Conservation (phyloP, 225 moss, liverwort and hornwort genomes). For the Physcomitrellopsis africana region DNA sequence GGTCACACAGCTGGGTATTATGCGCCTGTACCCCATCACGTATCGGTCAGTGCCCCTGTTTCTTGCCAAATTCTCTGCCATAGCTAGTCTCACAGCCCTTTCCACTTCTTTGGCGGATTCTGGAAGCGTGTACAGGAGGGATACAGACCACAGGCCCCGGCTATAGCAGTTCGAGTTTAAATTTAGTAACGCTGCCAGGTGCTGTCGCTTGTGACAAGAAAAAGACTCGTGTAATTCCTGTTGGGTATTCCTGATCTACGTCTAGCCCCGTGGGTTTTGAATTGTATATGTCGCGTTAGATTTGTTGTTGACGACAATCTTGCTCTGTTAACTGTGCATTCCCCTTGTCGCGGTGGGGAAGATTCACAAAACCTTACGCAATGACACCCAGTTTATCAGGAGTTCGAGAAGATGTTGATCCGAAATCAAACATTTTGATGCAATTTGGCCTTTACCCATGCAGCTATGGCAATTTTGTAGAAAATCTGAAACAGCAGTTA, state of each 20-base stretch:
- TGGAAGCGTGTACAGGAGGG: neutral
- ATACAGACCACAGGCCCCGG: neutral
- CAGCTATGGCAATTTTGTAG: constrained; percentile 39
- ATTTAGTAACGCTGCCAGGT: constrained; percentile 14
- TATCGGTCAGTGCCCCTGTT: constrained; percentile 33
- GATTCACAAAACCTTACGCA: neutral
- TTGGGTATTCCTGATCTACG: neutral
- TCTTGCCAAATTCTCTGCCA: constrained; percentile 40
- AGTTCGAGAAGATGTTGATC: constrained; percentile 21
- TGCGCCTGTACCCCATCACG: constrained; percentile 31
- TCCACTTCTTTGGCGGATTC: constrained; percentile 30
- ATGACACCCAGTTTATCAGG: constrained; percentile 32
- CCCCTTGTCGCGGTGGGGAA: neutral
- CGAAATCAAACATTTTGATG: constrained; percentile 17
- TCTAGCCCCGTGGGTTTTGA: neutral
- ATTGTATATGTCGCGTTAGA: neutral
- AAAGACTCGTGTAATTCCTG: neutral
- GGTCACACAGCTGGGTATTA: constrained; percentile 23
- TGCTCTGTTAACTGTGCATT: neutral
- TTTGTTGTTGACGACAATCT: neutral
- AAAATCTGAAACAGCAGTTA: constrained; percentile 39
- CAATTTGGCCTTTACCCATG: constrained; percentile 29
- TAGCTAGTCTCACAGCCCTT: constrained; percentile 30
- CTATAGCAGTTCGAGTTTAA: neutral
- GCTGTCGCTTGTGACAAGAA: neutral